Percentiles rank a stretch among this genome's conserved stretches.
Evolutionary conservation across 441 rosid genomes (phyloP).

Genomic region (Eutrema salsugineum): DNA sequence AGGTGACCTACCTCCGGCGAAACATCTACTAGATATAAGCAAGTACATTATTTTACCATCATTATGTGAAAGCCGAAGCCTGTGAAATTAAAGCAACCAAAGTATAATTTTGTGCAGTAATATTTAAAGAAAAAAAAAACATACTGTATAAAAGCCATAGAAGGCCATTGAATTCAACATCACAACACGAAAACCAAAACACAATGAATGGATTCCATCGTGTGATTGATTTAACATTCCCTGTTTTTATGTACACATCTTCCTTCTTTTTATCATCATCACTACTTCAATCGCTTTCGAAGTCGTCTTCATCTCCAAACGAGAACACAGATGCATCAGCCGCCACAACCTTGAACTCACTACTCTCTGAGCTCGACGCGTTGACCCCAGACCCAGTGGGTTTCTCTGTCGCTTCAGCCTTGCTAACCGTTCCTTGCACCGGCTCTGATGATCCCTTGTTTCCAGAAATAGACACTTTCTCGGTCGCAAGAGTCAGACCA

Average conservation of each 20-base stretch:
- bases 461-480: conserved; percentile 54
- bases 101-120: conserved; percentile 21
- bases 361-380: conserved; percentile 51
- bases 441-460: conserved; percentile 36
- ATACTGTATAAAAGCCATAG: not conserved
- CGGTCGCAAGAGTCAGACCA: conserved; percentile 46
- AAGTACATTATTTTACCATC: no score
- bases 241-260: conserved; percentile 22
- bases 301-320: conserved; percentile 93
- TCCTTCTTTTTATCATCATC: not conserved
- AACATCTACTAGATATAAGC: no score
- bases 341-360: conserved; percentile 95
- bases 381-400: conserved; percentile 26
- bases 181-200: conserved; percentile 16
- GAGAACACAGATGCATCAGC: conserved; percentile 97
- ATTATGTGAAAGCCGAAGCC: no score
- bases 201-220: conserved; percentile 20
- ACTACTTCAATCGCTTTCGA: conserved; percentile 71
- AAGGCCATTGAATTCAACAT: conserved; percentile 14
- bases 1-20: no score
- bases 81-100: not conserved
- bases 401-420: conserved; percentile 35
- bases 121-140: not conserved
- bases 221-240: conserved; percentile 8
- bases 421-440: not conserved